Percentiles rank a stretch among this genome's conserved stretches.
Evolutionary conservation across 2,329 filamentous ascomycete genomes (phyloP).

Genomic region (Fusarium nisikadoi): DNA sequence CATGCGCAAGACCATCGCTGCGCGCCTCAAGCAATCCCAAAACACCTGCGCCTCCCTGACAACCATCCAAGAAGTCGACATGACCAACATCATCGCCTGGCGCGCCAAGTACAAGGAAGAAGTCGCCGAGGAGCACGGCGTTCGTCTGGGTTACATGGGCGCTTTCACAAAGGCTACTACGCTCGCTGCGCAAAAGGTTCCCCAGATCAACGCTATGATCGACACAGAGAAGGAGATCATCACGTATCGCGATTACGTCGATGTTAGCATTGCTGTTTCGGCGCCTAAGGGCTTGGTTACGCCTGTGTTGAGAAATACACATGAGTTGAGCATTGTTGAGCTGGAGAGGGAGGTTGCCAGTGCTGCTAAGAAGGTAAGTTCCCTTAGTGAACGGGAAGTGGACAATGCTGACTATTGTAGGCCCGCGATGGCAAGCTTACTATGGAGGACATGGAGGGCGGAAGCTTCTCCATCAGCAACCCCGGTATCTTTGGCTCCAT

Average conservation of each 20-base stretch:
- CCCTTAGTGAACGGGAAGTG: rapidly evolving
- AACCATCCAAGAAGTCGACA: conserved; percentile 59
- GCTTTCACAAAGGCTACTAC: conserved; percentile 79
- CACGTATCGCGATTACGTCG: conserved; percentile 70
- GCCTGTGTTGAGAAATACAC: conserved; percentile 77
- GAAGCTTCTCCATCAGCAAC: conserved; percentile 82
- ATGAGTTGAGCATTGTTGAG: conserved; percentile 53
- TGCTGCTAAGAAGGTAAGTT: conserved; percentile 72
- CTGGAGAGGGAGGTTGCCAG: conserved; percentile 66
- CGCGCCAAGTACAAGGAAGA: conserved; percentile 72
- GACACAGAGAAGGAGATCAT: conserved; percentile 68
- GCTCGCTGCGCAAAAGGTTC: conserved; percentile 73
- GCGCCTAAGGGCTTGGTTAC: conserved; percentile 78
- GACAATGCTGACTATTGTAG: conserved; percentile 41
- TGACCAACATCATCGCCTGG: conserved; percentile 72
- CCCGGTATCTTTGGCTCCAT: conserved; percentile 75
- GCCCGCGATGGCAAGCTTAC: conserved; percentile 80
- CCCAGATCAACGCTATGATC: conserved; percentile 73
- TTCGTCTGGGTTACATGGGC: conserved; percentile 75
- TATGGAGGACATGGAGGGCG: conserved; percentile 80
- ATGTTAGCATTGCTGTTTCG: conserved; percentile 78
- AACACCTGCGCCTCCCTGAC: conserved; percentile 77
- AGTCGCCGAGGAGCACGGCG: conserved; percentile 45
- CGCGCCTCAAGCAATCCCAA: conserved; percentile 74
- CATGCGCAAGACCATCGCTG: conserved; percentile 81